phyloP scores from a whole-genome alignment of 352 stramenopile genomes.

The Globisporangium canariense region DNA sequence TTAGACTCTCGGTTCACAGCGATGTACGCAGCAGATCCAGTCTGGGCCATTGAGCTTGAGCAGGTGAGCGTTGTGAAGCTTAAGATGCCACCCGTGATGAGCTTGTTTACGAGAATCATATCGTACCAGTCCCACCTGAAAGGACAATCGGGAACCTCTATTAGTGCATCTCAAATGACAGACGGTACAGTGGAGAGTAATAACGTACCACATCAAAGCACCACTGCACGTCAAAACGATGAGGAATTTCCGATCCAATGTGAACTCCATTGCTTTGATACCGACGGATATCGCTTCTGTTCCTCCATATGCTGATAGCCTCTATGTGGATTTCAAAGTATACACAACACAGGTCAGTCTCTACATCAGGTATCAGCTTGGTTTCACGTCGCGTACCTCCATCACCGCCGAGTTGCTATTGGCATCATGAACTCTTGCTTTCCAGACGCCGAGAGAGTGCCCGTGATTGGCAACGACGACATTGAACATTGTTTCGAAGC shows the following conservation, averaged over 20 bases:
- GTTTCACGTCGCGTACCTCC: constrained; percentile 4
- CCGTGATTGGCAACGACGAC: constrained; percentile 17
- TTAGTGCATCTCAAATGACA: not conserved
- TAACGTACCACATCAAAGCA: constrained; percentile 28
- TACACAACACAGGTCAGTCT: not conserved
- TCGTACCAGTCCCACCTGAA: constrained; percentile 38
- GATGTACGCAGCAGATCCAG: not conserved
- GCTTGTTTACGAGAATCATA: constrained; percentile 22
- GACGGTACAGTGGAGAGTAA: not conserved
- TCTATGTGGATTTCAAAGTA: not conserved
- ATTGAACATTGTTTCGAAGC: constrained; percentile 15
- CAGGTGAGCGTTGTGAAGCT: constrained; percentile 19
- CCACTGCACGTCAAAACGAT: constrained; percentile 16
- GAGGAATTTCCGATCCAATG: not conserved
- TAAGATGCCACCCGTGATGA: constrained; percentile 14
- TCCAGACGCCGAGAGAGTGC: constrained; percentile 10
- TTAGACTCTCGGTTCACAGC: not conserved
- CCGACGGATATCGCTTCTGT: not conserved
- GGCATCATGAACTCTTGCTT: not conserved
- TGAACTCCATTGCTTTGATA: constrained; percentile 11
- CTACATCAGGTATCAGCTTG: not conserved
- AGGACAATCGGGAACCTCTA: not conserved
- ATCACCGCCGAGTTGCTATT: not conserved
- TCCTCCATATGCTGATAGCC: not conserved
- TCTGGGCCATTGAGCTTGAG: not conserved